Evolutionary conservation across 768 basidiomycete genomes (phyloP).

Genomic region (Infundibulicybe gibba): DNA sequence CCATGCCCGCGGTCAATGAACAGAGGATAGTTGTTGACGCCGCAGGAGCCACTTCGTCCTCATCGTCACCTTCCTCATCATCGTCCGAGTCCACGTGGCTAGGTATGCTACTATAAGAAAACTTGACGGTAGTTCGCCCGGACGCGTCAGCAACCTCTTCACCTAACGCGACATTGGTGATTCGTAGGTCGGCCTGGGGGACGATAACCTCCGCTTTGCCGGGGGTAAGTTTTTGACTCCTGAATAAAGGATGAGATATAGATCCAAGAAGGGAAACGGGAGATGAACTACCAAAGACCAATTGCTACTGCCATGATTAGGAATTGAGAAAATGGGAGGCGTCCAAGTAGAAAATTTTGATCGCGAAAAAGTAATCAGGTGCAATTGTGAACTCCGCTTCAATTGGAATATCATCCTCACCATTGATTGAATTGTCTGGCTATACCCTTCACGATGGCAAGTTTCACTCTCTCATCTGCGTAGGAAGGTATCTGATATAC

Average conservation of each 20-base stretch:
- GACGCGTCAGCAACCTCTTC: conserved; percentile 61
- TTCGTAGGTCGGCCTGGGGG: conserved; percentile 64
- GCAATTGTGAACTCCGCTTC: conserved; percentile 44
- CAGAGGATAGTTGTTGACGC: conserved; percentile 59
- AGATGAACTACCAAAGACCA: conserved; percentile 58
- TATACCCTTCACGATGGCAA: conserved; percentile 49
- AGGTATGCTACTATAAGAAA: conserved; percentile 48
- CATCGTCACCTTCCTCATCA: conserved; percentile 36
- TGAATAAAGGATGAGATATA: conserved; percentile 20
- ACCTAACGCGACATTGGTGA: conserved; percentile 82
- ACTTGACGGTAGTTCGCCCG: conserved; percentile 64
- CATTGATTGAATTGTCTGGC: neutral
- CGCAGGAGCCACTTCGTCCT: conserved; percentile 12
- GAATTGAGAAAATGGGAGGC: conserved; percentile 4
- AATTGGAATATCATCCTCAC: conserved; percentile 5
- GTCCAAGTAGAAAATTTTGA: conserved; percentile 9
- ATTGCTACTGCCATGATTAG: conserved; percentile 54
- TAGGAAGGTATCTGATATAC: conserved; percentile 2
- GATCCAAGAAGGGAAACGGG: conserved; percentile 15
- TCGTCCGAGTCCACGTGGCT: conserved; percentile 32
- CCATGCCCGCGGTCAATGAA: conserved; percentile 81
- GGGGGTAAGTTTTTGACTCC: conserved; percentile 60
- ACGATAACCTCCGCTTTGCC: conserved; percentile 54
- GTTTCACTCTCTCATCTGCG: conserved; percentile 12
- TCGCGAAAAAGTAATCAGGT: too few relatives aligned